Conservation (phyloP, 495 filamentous ascomycete genomes). For the Mytilinidion resinicola region DNA sequence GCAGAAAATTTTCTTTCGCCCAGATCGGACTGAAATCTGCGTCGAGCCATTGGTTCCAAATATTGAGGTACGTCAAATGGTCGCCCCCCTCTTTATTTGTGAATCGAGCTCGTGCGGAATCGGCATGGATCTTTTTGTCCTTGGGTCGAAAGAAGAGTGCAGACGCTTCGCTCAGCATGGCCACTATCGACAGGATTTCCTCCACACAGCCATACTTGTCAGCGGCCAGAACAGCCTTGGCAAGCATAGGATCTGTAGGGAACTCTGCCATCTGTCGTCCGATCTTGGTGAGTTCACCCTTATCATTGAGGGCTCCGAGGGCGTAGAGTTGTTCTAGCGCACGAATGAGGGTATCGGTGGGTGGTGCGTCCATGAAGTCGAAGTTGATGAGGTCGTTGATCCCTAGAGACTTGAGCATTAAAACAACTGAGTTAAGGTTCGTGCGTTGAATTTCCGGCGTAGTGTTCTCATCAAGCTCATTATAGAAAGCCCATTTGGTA, state of each 20-base stretch:
- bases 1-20: slow-evolving; percentile 89
- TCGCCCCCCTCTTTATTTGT: slow-evolving; percentile 91
- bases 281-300: slow-evolving; percentile 83
- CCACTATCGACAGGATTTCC: slow-evolving; percentile 88
- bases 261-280: slow-evolving; percentile 97
- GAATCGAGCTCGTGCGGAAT: slow-evolving; percentile 86
- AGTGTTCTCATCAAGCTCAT: slow-evolving; percentile 88
- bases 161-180: slow-evolving; percentile 85
- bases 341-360: slow-evolving; percentile 83
- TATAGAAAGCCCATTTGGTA: slow-evolving; percentile 90
- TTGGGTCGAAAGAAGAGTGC: slow-evolving; percentile 93
- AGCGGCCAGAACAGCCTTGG: slow-evolving; percentile 85
- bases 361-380: slow-evolving; percentile 94
- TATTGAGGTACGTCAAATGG: slow-evolving; percentile 83
- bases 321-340: slow-evolving; percentile 91
- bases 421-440: slow-evolving; percentile 75
- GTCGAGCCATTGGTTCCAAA: slow-evolving; percentile 97
- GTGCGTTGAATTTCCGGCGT: slow-evolving; percentile 93
- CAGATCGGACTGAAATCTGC: slow-evolving; percentile 83
- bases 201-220: slow-evolving; percentile 85
- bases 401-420: slow-evolving; percentile 83
- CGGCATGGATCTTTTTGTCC: slow-evolving; percentile 94
- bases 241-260: slow-evolving; percentile 88
- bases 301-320: slow-evolving; percentile 81
- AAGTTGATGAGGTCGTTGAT: slow-evolving; percentile 93